phyloP scores from a whole-genome alignment of 495 filamentous ascomycete species.

The Xylaria intraflava region DNA sequence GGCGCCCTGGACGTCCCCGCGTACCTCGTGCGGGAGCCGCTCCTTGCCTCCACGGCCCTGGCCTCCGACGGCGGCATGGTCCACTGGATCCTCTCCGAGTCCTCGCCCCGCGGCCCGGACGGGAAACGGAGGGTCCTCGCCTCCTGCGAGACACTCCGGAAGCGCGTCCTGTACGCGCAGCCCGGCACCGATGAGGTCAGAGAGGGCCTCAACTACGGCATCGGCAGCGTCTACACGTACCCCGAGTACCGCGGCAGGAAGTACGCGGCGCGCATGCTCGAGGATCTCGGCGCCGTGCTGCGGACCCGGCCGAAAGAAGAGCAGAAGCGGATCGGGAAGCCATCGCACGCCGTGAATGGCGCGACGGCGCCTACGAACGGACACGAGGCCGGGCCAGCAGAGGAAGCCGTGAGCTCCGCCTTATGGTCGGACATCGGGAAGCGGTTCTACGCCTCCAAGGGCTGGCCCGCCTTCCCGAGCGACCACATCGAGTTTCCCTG shows the following conservation, averaged over 20 bases:
- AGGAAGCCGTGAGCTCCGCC: conserved; percentile 55
- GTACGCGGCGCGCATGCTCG: conserved; percentile 64
- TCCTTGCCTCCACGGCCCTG: conserved; percentile 59
- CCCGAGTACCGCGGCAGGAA: conserved; percentile 63
- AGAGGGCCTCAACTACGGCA: conserved; percentile 67
- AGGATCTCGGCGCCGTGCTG: conserved; percentile 36
- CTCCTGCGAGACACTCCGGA: conserved; percentile 77
- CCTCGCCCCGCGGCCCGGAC: conserved; percentile 20
- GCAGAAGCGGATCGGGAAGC: not conserved
- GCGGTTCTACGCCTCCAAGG: conserved; percentile 74
- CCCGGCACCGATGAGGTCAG: conserved; percentile 35
- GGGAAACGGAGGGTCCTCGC: conserved; percentile 58
- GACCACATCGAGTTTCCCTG: conserved; percentile 60
- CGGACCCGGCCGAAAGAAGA: conserved; percentile 27
- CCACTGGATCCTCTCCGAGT: conserved; percentile 78
- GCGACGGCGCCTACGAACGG: not conserved
- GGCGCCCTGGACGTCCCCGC: conserved; percentile 55
- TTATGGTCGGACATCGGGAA: conserved; percentile 96
- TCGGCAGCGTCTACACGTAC: conserved; percentile 83
- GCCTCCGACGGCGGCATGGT: conserved; percentile 69
- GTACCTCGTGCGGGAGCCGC: conserved; percentile 73
- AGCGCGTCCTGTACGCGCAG: conserved; percentile 54
- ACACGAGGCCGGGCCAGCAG: conserved; percentile 26
- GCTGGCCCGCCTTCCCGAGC: conserved; percentile 71
- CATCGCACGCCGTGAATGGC: not conserved